Evolutionary conservation across 305 asterid genomes (phyloP).

Genomic region (Fraxinus angustifolia): DNA sequence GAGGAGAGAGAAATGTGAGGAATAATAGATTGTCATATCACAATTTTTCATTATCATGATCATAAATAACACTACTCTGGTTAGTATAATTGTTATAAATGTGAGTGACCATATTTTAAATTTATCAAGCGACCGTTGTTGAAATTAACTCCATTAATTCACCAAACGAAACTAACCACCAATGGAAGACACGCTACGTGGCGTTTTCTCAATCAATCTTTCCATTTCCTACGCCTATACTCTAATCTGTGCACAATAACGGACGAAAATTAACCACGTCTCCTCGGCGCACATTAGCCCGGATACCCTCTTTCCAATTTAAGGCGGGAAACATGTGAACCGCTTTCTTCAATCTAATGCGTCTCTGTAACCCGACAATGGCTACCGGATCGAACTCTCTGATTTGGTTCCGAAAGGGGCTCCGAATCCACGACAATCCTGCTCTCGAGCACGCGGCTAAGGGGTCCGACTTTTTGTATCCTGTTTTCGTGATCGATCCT

Average conservation of each 20-base stretch:
- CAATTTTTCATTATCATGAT: background rate
- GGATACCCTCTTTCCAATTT: background rate
- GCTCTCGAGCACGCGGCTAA: constrained; percentile 68
- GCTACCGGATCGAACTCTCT: constrained; percentile 59
- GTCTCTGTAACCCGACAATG: constrained; percentile 38
- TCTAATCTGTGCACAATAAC: background rate
- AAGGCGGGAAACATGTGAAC: constrained; percentile 63
- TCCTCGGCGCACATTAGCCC: constrained; percentile 38
- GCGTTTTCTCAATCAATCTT: constrained; percentile 24
- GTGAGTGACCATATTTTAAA: background rate
- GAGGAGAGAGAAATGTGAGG: too few relatives aligned
- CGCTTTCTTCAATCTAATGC: constrained; percentile 36
- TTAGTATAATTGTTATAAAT: background rate
- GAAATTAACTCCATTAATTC: background rate
- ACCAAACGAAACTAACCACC: background rate
- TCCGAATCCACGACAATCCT: constrained; percentile 91
- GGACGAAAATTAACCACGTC: constrained; percentile 32
- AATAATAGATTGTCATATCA: too few relatives aligned
- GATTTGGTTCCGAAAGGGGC: constrained; percentile 87
- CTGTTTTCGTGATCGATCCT: constrained; percentile 89
- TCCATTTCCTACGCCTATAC: background rate
- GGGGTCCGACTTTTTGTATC: constrained; percentile 54
- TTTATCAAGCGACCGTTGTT: background rate
- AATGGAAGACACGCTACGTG: constrained; percentile 21
- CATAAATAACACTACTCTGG: too few relatives aligned